Conservation (phyloP, 1,139 yeast species). For the Blastobotrys buckinghamii region DNA sequence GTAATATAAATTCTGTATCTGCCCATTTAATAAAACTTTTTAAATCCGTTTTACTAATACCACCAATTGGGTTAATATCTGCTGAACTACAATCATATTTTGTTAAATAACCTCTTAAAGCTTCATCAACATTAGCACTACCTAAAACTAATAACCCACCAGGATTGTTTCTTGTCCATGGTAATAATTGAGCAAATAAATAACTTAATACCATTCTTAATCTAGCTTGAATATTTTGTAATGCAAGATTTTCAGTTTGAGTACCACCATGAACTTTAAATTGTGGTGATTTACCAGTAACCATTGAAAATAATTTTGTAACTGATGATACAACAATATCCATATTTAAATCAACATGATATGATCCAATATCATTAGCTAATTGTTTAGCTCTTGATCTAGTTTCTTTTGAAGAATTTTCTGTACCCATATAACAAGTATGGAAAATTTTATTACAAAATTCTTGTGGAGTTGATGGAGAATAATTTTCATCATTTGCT, state of each 20-base stretch:
- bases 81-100: slow-evolving; percentile 97
- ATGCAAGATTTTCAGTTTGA: slow-evolving; percentile 81
- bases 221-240: slow-evolving; percentile 95
- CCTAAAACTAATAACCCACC: slow-evolving; percentile 89
- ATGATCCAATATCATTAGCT: slow-evolving; percentile 73
- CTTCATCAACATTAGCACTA: slow-evolving; percentile 97
- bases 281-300: slow-evolving; percentile 84
- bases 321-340: slow-evolving; percentile 75
- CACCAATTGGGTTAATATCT: slow-evolving; percentile 96
- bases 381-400: slow-evolving; percentile 75
- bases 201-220: slow-evolving; percentile 91
- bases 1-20: slow-evolving; percentile 57
- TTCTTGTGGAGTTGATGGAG: slow-evolving; percentile 69
- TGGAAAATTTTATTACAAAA: slow-evolving; percentile 72
- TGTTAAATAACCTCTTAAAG: slow-evolving; percentile 89
- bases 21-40: slow-evolving; percentile 84
- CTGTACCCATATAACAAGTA: slow-evolving; percentile 93
- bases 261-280: slow-evolving; percentile 93
- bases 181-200: slow-evolving; percentile 86
- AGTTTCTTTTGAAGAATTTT: slow-evolving; percentile 84
- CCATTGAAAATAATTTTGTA: slow-evolving; percentile 69
- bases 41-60: slow-evolving; percentile 89
- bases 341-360: slow-evolving; percentile 89
- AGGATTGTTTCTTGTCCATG: slow-evolving; percentile 78
- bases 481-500: slow-evolving; percentile 44